Conservation (phyloP, 495 filamentous ascomycete genomes). For the Staphylotrichum tortipilum region DNA sequence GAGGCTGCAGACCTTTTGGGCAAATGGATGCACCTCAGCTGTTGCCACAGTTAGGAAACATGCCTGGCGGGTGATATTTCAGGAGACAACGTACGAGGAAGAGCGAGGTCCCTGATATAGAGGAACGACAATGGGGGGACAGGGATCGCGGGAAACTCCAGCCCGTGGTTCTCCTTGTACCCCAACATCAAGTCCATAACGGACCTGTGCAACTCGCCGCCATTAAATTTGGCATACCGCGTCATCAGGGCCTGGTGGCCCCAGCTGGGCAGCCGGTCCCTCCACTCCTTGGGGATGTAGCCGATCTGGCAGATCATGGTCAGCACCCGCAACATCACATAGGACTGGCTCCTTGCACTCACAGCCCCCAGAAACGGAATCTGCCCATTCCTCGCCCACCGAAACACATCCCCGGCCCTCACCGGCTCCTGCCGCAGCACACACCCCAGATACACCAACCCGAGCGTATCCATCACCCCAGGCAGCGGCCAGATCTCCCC, state of each 20-base stretch:
- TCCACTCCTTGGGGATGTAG: constrained; percentile 57
- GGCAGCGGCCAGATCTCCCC: constrained; percentile 33
- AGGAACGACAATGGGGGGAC: constrained; percentile 54
- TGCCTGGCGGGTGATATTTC: neutral
- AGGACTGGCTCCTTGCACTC: constrained; percentile 1
- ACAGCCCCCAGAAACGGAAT: constrained; percentile 36
- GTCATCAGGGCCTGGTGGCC: constrained; percentile 48
- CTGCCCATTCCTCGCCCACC: constrained; percentile 34
- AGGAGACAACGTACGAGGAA: constrained; percentile 56
- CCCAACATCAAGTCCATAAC: constrained; percentile 53
- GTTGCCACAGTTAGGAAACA: constrained; percentile 14
- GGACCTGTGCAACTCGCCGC: constrained; percentile 53
- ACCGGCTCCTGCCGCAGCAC: constrained; percentile 34
- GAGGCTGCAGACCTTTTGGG: constrained; percentile 49
- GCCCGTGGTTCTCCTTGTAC: constrained; percentile 56
- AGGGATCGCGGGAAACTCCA: constrained; percentile 68
- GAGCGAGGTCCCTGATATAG: constrained; percentile 61
- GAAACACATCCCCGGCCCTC: constrained; percentile 36
- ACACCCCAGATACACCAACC: constrained; percentile 38
- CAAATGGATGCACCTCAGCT: constrained; percentile 56
- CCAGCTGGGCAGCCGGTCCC: constrained; percentile 51
- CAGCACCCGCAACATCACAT: constrained; percentile 2
- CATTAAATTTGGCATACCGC: constrained; percentile 36
- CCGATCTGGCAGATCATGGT: constrained; percentile 25
- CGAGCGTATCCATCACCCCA: constrained; percentile 33